Base-by-base conservation (phyloP, 2,329 filamentous ascomycete genomes). In the Penicillium sp. region DNA sequence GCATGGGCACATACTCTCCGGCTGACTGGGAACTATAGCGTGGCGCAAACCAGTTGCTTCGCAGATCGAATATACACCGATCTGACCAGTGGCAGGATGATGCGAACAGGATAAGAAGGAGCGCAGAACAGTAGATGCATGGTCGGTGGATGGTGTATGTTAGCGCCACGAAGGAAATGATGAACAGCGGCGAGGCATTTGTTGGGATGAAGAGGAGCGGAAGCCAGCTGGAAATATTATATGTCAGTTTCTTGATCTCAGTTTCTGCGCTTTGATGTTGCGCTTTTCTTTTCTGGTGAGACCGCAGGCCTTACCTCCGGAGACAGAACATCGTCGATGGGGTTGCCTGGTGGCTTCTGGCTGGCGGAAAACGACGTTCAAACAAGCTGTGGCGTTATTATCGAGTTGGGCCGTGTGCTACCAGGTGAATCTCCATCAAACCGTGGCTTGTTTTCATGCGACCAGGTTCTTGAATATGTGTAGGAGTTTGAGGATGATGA, bases 141-240 rank as follows among this genome's bases (percentile, higher is more conserved):
- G 95, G 95, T 54, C 93, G 88, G 79, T 97, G 96, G 69, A 99
- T 88, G 78, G 96, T 91, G 82, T 96, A 98, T 64, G 93, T 96
- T 75, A 93, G 92, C 64, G 92, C 83, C 80, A 99, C 89, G 82
- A 95, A 92, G 77, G 92, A 85, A 78, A 93, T 86, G 74, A 95
- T 91, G 80, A 93, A 93, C 69, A 90, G 84, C 26, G 91, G 91
- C 57, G 90, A 92, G 66, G 91, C 89, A 74, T 93, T 92, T 58
- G 91, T 91, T 52, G 91, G 91, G 67, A 95, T 92, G 77, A 95
- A 93, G 73, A 95, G 90, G 67, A 95, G 87, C 29, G 91, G 91
- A 51, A 95, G 85, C 89, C 90, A 93, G 77, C 90, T 93, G 31
- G 23, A n/a, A 19, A 42, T 26, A 50, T 13, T 42, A 8, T 3